Percentiles rank a stretch among this genome's conserved stretches.
These are phyloP conservation scores for Oryza brachyantha DNA, from an alignment of 176 grass and related monocot genomes.

Conservation along the genomic window DNA sequence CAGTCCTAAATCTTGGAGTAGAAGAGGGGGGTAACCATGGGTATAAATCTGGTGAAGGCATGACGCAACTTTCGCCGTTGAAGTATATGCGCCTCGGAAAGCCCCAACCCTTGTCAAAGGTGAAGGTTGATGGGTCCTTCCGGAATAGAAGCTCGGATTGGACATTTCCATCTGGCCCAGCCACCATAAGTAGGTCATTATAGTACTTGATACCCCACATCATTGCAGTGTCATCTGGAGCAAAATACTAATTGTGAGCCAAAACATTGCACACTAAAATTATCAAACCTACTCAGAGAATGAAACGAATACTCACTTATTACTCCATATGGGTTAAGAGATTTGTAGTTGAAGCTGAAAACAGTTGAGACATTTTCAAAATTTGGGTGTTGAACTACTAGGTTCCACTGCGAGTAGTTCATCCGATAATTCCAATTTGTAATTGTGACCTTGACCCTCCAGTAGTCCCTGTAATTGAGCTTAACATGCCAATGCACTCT, in stretches of 20 bases:
- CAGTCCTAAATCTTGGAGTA: conserved; percentile 1
- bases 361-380: conserved; percentile 61
- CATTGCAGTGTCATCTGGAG: conserved; percentile 75
- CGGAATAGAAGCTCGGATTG: conserved; percentile 62
- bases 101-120: conserved; percentile 67
- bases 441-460: conserved; percentile 64
- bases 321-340: conserved; percentile 50
- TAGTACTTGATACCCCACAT: conserved; percentile 75
- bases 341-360: conserved; percentile 76
- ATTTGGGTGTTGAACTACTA: conserved; percentile 68
- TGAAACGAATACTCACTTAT: conserved; percentile 58
- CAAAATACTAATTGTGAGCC: neutral
- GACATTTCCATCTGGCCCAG: conserved; percentile 65
- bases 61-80: conserved; percentile 74
- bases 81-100: conserved; percentile 77
- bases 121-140: conserved; percentile 47
- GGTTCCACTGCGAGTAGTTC: conserved; percentile 82
- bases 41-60: conserved; percentile 64
- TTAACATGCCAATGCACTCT: conserved; percentile 85
- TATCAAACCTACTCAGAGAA: neutral
- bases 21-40: conserved; percentile 55
- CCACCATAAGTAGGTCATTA: conserved; percentile 66
- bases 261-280: neutral
- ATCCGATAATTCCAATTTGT: conserved; percentile 79
- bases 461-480: conserved; percentile 70